Evolutionary conservation across 176 grass and related monocot genomes (phyloP), one percentile per base, ranked within the genome.

Genomic region (Oryza glaberrima): DNA sequence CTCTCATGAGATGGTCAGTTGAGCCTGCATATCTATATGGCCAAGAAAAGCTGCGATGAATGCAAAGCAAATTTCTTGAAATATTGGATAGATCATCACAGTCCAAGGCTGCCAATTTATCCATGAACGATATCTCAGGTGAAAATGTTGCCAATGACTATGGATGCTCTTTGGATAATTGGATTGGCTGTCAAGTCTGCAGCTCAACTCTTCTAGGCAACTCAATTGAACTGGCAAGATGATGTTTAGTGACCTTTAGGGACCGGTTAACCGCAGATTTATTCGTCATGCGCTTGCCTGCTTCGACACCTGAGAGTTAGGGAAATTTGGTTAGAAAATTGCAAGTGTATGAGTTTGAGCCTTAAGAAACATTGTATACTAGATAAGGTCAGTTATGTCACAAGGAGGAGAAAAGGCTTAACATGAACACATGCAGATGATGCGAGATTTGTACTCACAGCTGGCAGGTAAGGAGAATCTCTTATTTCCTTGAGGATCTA

Each of bases 391-490:
- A 48, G 13, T 28, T 2, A 65, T 25, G 1, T 0, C 20, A 72
- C 20, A 38, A 86, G 1, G 35, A 78, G 9, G 35, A 78, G 9
- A 54, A 45, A 19, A 83, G 32, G 20, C 2, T 1, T 60, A 26
- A 45, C n/a, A 77, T 63, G 30, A 32, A 32, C 32, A 64, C 67
- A 86, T 77, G 51, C 15, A 51, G 36, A 60, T n/a, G 23, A 28
- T 83, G 44, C 40, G 35, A 68, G 38, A 60, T 77, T 60, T 38
- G 23, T n/a, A 81, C 88, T 74, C 82, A 95, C 91, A 87, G 65
- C 30, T 88, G 40, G 25, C 75, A 51, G 96, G 91, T 32, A 95
- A 74, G 75, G 96, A 94, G 69, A 90, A 89, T 85, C 93, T 90
- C 80, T 86, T 97, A 7, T 91, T 86, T 69, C 66, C 88, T 54